Percentiles rank a stretch among this genome's conserved stretches.
phyloP scores from a whole-genome alignment of 257 asterid genomes.

The Scutellaria galericulata region DNA sequence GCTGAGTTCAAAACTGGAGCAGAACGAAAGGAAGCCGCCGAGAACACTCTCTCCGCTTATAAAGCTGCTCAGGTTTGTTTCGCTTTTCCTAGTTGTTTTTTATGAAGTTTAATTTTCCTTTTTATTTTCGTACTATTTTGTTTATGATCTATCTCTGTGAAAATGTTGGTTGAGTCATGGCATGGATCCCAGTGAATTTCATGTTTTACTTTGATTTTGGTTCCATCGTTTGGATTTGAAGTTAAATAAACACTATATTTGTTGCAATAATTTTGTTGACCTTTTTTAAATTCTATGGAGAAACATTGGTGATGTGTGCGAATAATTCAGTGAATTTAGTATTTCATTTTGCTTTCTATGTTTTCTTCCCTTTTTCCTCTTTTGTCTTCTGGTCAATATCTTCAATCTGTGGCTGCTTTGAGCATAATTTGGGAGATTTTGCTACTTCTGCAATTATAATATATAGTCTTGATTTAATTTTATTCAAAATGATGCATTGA shows the following conservation, averaged over 20 bases:
- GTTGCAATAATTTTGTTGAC: neutral
- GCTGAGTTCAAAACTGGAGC: conserved; percentile 80
- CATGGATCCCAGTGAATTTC: conserved; percentile 20
- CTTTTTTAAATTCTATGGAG: neutral
- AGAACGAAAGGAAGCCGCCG: conserved; percentile 87
- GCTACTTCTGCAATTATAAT: neutral
- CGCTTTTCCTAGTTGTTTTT: neutral
- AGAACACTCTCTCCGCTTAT: conserved; percentile 86
- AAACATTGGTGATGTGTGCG: neutral
- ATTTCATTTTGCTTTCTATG: neutral
- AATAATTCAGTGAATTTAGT: conserved; percentile 8
- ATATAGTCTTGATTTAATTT: neutral
- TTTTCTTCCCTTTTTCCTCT: neutral
- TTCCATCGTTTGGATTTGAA: conserved; percentile 8
- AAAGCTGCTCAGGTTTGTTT: conserved; percentile 79
- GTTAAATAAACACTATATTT: neutral
- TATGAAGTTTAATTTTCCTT: neutral
- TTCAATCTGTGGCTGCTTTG: neutral
- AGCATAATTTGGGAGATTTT: neutral
- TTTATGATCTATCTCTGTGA: neutral
- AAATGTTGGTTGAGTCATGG: neutral
- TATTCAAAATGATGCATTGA: neutral
- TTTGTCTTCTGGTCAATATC: neutral
- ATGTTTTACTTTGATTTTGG: neutral
- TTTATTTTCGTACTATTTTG: neutral